Base-by-base conservation (phyloP, 148 eudicot species). In the Hydrangea macrophylla region DNA sequence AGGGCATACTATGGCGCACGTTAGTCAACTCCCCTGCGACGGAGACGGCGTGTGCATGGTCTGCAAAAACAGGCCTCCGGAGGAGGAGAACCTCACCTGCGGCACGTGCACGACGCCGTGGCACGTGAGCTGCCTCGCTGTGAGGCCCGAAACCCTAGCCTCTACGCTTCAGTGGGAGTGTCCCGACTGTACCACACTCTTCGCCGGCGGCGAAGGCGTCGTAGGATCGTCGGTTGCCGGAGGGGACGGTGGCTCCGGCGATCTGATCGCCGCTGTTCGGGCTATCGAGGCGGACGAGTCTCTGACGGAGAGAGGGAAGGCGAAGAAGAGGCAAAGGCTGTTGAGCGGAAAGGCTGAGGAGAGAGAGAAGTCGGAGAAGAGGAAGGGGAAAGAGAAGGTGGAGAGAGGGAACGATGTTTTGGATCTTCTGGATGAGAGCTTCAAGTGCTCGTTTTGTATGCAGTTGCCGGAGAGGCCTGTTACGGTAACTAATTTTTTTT, bases 401-500 rank as follows among this genome's bases (percentile, higher is more conserved):
- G 72, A 71, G 39, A 79, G 75, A 30, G 79, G 40, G 70, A 79
- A 76, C 48, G 86, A 76, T n/a, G 79, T 89, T 20, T 58, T 89
- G 48, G 75, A 63, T 3, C 71, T 92, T 64, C 70, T 88, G 13
- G 83, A 78, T 23, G 86, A 79, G 58, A 80, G 73, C 56, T 78
- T 87, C 24, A 86, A 86, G 13, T 92, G 98, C 62, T 84, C 88
- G 0, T 85, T 87, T 31, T 92, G 98, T 77, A 82, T 87, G 85
- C 86, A 81, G 67, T 79, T 92, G n/a, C 98, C 94, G 26, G 94
- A 87, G 28, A 84, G 93, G 45, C 98, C 98, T 64, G 92, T 92
- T 37, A 87, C 98, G 86, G 98, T 92, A 86, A 68, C 0, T 0
- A 7, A 27, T 15, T 64, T 45, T 44, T 61, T 53, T 32, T 2